These are phyloP conservation scores for Phyllosticta citribraziliensis DNA, from an alignment of 2,329 filamentous ascomycete species.

Conservation along the genomic window DNA sequence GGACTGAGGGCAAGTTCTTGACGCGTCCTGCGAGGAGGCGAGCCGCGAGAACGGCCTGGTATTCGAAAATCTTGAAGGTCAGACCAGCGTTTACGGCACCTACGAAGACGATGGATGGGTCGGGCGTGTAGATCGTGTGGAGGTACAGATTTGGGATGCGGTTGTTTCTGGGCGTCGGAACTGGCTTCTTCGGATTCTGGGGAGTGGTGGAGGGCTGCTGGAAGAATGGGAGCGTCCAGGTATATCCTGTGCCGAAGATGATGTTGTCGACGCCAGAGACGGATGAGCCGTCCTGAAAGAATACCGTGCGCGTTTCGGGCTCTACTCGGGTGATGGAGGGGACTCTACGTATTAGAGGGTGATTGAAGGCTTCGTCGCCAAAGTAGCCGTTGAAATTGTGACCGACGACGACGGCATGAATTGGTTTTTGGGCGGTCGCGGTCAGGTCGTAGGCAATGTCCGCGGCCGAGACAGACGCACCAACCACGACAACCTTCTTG, in stretches of 20 bases:
- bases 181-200: not conserved
- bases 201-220: slow-evolving; percentile 4
- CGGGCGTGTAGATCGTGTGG: slow-evolving; percentile 46
- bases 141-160: slow-evolving; percentile 48
- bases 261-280: slow-evolving; percentile 49
- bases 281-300: slow-evolving; percentile 46
- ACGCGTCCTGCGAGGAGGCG: slow-evolving; percentile 47
- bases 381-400: slow-evolving; percentile 46
- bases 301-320: slow-evolving; percentile 35
- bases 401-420: slow-evolving; percentile 47
- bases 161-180: slow-evolving; percentile 39
- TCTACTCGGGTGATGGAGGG: slow-evolving; percentile 41
- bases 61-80: slow-evolving; percentile 61
- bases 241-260: slow-evolving; percentile 59
- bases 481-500: slow-evolving; percentile 47
- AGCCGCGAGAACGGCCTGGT: slow-evolving; percentile 55
- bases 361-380: slow-evolving; percentile 49
- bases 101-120: slow-evolving; percentile 48
- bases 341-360: slow-evolving; percentile 41
- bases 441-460: slow-evolving; percentile 50
- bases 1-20: slow-evolving; percentile 35
- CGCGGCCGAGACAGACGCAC: slow-evolving; percentile 54
- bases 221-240: slow-evolving; percentile 52
- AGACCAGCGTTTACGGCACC: slow-evolving; percentile 48
- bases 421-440: slow-evolving; percentile 35